Conservation (phyloP, 768 basidiomycete species). For the Mycena vitilis region DNA sequence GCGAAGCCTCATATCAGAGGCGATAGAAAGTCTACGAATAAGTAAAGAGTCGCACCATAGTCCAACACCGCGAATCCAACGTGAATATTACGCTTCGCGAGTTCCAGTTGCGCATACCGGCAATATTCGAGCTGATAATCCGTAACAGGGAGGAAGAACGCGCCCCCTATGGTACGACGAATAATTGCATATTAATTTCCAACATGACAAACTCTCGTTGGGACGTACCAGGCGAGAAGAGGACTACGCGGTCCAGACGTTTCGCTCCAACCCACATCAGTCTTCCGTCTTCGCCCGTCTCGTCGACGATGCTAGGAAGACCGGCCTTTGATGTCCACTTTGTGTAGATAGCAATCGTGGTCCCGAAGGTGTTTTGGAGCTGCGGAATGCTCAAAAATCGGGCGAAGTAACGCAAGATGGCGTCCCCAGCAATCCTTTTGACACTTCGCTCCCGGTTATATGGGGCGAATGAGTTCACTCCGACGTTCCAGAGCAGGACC, state of each 20-base stretch:
- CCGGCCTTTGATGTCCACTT: slow-evolving; percentile 35
- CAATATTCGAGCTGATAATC: slow-evolving; percentile 42
- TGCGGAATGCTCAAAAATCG: slow-evolving; percentile 32
- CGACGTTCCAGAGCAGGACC: slow-evolving; percentile 38
- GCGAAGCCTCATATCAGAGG: background rate
- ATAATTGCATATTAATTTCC: background rate
- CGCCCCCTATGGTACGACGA: slow-evolving; percentile 45
- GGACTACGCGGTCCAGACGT: slow-evolving; percentile 45
- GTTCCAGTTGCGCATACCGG: slow-evolving; percentile 42
- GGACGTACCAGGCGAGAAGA: slow-evolving; percentile 49
- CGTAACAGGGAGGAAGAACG: slow-evolving; percentile 41
- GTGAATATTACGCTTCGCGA: slow-evolving; percentile 39
- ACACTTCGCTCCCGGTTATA: slow-evolving; percentile 40
- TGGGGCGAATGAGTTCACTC: slow-evolving; percentile 37
- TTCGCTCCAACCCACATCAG: slow-evolving; percentile 50
- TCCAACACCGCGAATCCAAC: slow-evolving; percentile 45
- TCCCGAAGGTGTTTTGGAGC: slow-evolving; percentile 40
- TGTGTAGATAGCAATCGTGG: slow-evolving; percentile 37
- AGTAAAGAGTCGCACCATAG: slow-evolving; percentile 45
- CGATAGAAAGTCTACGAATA: no score
- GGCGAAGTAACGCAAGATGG: slow-evolving; percentile 23
- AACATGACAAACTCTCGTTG: no score
- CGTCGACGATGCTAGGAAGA: slow-evolving; percentile 39
- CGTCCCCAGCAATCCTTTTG: slow-evolving; percentile 39
- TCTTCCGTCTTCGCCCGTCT: slow-evolving; percentile 19